Percentiles rank a stretch among this genome's conserved stretches.
phyloP scores from a whole-genome alignment of 1,284 basidiomycete genomes.

The Boletus subluridellus region DNA sequence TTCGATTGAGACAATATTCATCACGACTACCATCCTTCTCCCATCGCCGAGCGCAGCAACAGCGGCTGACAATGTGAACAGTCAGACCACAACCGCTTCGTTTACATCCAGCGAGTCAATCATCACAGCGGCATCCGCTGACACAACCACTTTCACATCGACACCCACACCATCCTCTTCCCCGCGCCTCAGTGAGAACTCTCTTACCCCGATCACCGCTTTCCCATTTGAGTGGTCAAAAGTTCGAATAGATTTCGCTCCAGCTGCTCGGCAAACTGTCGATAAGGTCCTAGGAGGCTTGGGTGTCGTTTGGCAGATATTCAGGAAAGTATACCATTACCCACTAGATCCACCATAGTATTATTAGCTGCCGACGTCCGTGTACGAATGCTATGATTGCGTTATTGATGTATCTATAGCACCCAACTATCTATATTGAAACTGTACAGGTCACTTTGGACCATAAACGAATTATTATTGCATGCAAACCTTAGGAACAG shows the following conservation, averaged over 20 bases:
- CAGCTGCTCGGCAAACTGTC: constrained; percentile 23
- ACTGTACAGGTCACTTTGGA: background rate
- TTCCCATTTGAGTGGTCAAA: constrained; percentile 30
- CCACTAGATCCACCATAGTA: constrained; percentile 48
- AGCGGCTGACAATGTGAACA: background rate
- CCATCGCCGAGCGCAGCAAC: constrained; percentile 6
- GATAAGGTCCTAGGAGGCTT: constrained; percentile 38
- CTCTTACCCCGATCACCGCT: constrained; percentile 13
- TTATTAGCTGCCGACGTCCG: background rate
- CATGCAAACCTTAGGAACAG: background rate
- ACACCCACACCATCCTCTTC: constrained; percentile 19
- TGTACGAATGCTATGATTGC: constrained; percentile 9
- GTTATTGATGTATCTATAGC: constrained; percentile 19
- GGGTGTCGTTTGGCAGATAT: constrained; percentile 46
- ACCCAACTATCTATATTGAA: background rate
- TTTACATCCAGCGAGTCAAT: constrained; percentile 7
- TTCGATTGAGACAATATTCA: constrained; percentile 26
- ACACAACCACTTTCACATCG: constrained; percentile 8
- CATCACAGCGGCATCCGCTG: constrained; percentile 5
- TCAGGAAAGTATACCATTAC: constrained; percentile 54
- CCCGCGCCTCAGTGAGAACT: constrained; percentile 14
- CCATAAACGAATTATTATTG: background rate
- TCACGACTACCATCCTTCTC: constrained; percentile 36
- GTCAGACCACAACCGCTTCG: constrained; percentile 1
- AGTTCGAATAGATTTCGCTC: constrained; percentile 27